A percentile compares a stretch with the other conserved stretches of the same genome.
phyloP scores from a whole-genome alignment of 2,329 filamentous ascomycete genomes.

The Ophiostoma ulmi region DNA sequence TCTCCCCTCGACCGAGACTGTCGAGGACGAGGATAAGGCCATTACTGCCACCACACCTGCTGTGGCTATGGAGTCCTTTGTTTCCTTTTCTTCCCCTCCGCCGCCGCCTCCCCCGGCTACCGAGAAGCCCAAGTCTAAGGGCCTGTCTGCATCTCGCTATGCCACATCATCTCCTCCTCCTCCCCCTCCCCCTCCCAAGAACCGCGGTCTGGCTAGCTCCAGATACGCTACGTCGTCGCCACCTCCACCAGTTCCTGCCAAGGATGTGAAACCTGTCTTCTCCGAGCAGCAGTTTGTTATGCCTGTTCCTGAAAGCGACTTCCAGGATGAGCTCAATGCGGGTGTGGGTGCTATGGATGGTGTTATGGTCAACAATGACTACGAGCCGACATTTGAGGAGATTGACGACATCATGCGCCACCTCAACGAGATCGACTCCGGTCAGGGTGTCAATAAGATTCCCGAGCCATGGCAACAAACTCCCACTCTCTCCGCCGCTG shows the following conservation, averaged over 20 bases:
- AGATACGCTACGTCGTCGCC: constrained; percentile 42
- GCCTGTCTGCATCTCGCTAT: constrained; percentile 46
- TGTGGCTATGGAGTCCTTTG: constrained; percentile 5
- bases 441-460: constrained; percentile 66
- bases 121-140: constrained; percentile 35
- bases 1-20: constrained; percentile 23
- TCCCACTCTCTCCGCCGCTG: constrained; percentile 38
- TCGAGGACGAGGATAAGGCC: constrained; percentile 28
- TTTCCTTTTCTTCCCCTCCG: constrained; percentile 26
- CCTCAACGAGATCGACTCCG: constrained; percentile 67
- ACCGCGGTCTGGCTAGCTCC: constrained; percentile 42
- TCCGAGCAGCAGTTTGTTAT: constrained; percentile 18
- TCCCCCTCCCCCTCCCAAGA: constrained; percentile 39
- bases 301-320: constrained; percentile 17
- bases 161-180: constrained; percentile 32
- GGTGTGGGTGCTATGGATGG: constrained; percentile 25
- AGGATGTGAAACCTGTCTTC: constrained; percentile 29
- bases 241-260: constrained; percentile 32
- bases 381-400: constrained; percentile 64
- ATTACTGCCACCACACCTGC: constrained; percentile 2
- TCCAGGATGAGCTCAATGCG: constrained; percentile 13
- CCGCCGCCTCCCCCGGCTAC: constrained; percentile 29
- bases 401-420: constrained; percentile 91
- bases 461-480: constrained; percentile 45
- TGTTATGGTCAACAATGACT: constrained; percentile 30